These are phyloP conservation scores for Phytopythium ostracodes DNA, from an alignment of 352 stramenopile species.

Conservation along the genomic window DNA sequence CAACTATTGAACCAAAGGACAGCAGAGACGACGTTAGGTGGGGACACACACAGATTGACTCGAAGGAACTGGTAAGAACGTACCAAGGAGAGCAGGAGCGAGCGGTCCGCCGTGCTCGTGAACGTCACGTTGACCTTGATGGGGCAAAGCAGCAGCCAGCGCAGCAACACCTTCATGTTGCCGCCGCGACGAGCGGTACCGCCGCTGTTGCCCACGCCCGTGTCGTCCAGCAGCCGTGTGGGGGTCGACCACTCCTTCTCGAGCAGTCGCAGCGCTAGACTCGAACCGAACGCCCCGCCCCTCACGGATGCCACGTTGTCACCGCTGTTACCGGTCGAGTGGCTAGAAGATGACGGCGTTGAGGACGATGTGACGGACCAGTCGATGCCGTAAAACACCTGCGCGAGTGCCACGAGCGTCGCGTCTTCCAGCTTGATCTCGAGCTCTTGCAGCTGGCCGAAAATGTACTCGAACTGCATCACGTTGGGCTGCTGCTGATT, in stretches of 20 bases:
- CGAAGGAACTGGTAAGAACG: no score
- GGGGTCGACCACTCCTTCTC: conserved; percentile 57
- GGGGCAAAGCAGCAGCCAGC: conserved; percentile 78
- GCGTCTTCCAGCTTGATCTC: conserved; percentile 85
- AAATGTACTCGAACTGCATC: conserved; percentile 85
- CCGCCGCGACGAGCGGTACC: conserved; percentile 30
- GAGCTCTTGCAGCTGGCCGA: conserved; percentile 82
- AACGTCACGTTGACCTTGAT: conserved; percentile 88
- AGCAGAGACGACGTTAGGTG: conserved; percentile 5
- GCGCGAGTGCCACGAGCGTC: conserved; percentile 63
- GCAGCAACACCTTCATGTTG: conserved; percentile 73
- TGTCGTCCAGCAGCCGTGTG: conserved; percentile 28
- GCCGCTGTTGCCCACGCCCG: conserved; percentile 19
- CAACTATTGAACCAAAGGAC: conserved; percentile 32
- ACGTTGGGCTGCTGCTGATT: conserved; percentile 50
- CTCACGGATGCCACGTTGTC: neutral
- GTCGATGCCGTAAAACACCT: conserved; percentile 71
- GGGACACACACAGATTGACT: no score
- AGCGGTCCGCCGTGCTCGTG: conserved; percentile 77
- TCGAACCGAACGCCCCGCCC: conserved; percentile 24
- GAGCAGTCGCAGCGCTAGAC: conserved; percentile 45
- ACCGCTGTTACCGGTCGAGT: neutral
- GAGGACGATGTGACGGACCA: conserved; percentile 27
- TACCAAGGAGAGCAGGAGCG: conserved; percentile 76
- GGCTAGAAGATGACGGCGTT: neutral